phyloP scores from a whole-genome alignment of 2,329 filamentous ascomycete genomes.

The Trichoderma atroviride region DNA sequence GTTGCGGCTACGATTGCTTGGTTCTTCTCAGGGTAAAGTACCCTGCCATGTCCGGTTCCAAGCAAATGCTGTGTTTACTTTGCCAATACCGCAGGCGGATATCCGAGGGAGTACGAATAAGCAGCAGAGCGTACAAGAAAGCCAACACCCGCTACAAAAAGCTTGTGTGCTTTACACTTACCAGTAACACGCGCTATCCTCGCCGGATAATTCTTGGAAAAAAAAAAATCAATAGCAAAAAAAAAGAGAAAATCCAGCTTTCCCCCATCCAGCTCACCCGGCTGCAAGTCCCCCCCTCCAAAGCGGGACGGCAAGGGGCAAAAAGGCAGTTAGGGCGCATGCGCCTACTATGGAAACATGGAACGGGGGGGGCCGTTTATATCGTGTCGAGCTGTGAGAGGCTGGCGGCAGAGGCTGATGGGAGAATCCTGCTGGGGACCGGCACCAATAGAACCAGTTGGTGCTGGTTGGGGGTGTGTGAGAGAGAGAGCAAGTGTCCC shows the following conservation, averaged over 20 bases:
- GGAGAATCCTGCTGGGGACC: slow-evolving; percentile 31
- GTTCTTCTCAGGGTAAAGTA: background rate
- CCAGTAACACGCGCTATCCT: background rate
- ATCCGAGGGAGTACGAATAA: background rate
- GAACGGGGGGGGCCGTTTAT: slow-evolving; percentile 29
- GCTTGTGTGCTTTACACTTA: background rate
- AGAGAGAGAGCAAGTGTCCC: background rate
- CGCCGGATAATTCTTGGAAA: background rate
- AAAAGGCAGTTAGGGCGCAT: slow-evolving; percentile 16
- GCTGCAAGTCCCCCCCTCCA: background rate
- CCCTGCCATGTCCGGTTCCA: background rate
- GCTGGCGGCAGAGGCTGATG: slow-evolving; percentile 30
- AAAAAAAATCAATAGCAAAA: background rate
- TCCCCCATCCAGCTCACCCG: slow-evolving; percentile 1
- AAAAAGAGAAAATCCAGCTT: background rate
- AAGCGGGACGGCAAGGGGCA: slow-evolving; percentile 21
- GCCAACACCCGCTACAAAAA: background rate
- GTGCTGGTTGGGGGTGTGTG: background rate
- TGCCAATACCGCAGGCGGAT: background rate
- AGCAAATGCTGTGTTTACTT: background rate
- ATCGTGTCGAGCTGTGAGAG: slow-evolving; percentile 42
- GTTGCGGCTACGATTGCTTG: background rate
- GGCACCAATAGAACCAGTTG: slow-evolving; percentile 8
- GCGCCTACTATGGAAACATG: slow-evolving; percentile 13
- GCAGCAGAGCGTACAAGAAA: background rate